A percentile compares a stretch with the other conserved stretches of the same genome.
These are phyloP conservation scores for Shiraia sp. DNA, from an alignment of 2,329 filamentous ascomycete species.

Conservation along the genomic window DNA sequence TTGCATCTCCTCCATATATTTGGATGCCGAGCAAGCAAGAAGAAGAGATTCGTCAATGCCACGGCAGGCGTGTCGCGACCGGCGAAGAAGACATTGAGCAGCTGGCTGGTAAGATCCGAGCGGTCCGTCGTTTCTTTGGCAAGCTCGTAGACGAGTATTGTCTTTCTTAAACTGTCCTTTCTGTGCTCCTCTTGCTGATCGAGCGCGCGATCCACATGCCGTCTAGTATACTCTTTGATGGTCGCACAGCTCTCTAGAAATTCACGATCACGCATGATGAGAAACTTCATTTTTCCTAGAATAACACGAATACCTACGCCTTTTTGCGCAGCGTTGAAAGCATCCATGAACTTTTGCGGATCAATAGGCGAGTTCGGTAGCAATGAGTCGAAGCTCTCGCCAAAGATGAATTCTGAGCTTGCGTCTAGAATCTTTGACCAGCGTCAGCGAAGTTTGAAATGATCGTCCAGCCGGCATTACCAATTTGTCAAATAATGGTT, in stretches of 20 bases:
- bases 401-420: conserved; percentile 49
- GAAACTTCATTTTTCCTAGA: conserved; percentile 13
- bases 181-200: conserved; percentile 3
- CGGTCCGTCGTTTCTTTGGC: conserved; percentile 44
- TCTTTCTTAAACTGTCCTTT: conserved; percentile 21
- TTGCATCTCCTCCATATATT: conserved; percentile 12
- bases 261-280: conserved; percentile 12
- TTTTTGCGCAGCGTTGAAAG: conserved; percentile 13
- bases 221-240: conserved; percentile 7
- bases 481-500: conserved; percentile 15
- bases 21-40: conserved; percentile 13
- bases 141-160: conserved; percentile 47
- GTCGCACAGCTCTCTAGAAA: conserved; percentile 11
- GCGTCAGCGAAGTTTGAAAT: no score
- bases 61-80: conserved; percentile 30
- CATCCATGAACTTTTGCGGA: conserved; percentile 10
- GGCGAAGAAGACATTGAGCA: conserved; percentile 46
- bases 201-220: conserved; percentile 22
- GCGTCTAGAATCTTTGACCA: conserved; percentile 47
- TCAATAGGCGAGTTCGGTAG: conserved; percentile 24
- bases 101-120: conserved; percentile 40
- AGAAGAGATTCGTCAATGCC: conserved; percentile 15
- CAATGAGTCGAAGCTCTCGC: conserved; percentile 37
- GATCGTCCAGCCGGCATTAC: no score
- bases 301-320: conserved; percentile 13